Base-by-base conservation (phyloP, 257 asterid species). In the Salvia splendens region DNA sequence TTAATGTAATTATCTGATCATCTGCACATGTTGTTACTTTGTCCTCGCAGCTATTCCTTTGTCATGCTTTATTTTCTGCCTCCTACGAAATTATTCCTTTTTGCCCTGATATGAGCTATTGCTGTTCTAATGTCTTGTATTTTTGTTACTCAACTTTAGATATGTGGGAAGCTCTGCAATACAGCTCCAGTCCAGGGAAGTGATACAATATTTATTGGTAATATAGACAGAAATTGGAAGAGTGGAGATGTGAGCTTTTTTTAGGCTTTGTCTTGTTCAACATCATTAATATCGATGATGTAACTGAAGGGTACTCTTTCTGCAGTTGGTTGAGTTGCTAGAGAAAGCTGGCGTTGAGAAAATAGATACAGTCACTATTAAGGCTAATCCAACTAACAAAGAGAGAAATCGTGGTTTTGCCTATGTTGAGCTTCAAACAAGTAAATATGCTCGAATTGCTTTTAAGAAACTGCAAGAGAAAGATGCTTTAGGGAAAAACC, bases 401-500 rank as follows among this genome's bases (percentile, higher is more conserved):
- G 85, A 79, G 73, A 83, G 57, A 57, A 87, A 89, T 75, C 85
- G 95, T 41, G 95, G 95, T 61, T 87, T 89, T 65, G 89, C 91
- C 61, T 85, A 85, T 75, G 76, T 89, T 80, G 95, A 89, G 74
- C 70, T 89, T 67, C 81, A 82, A 81, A 85, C 92, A 56, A 65
- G 65, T 68, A 87, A 75, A 79, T 85, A 78, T 80, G 96, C 95
- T 80, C 84, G 87, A 75, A 54, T 65, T 76, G 96, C 95, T 68
- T 83, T 80, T 46, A 61, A 64, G 52, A 85, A 78, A 67, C 86
- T 89, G 81, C 87, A 87, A 75, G 83, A 75, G 78, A 75, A 77
- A 67, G 82, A 79, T 62, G 52, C 45, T 62, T 81, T 87, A 50
- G 82, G 81, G 33, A 59, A 67, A 61, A 70, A 80, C 70, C 63